Conservation (phyloP, 768 basidiomycete species). For the Macrolepiota albuminosa region DNA sequence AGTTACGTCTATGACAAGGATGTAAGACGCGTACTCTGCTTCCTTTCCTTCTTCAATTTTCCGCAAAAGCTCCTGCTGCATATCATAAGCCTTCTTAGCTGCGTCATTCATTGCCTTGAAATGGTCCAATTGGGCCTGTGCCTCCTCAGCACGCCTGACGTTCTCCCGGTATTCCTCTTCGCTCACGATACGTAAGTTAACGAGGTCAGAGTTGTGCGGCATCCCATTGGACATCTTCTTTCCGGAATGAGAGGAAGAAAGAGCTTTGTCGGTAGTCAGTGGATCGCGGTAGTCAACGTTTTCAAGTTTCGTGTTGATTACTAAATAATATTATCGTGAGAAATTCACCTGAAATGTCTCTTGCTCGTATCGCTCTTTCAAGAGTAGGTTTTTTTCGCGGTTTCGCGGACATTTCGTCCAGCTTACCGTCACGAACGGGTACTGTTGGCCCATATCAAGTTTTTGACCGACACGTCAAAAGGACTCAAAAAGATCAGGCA, state of each 20-base stretch:
- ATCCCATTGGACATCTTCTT: slow-evolving; percentile 15
- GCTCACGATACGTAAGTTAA: slow-evolving; percentile 12
- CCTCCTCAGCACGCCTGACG: slow-evolving; percentile 22
- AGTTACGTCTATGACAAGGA: neutral
- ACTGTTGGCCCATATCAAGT: slow-evolving; percentile 70
- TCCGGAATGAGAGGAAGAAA: neutral
- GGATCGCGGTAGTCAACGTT: neutral
- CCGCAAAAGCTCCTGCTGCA: slow-evolving; percentile 11
- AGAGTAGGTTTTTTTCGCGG: slow-evolving; percentile 25
- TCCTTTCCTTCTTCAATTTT: slow-evolving; percentile 15
- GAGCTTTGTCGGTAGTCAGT: neutral
- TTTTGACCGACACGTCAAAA: slow-evolving; percentile 82
- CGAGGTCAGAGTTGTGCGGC: slow-evolving; percentile 4
- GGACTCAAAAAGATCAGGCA: slow-evolving; percentile 71
- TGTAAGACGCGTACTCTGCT: slow-evolving; percentile 15
- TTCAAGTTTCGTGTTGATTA: neutral
- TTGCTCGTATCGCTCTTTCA: slow-evolving; percentile 15
- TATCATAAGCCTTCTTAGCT: slow-evolving; percentile 29
- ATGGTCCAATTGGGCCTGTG: slow-evolving; percentile 26
- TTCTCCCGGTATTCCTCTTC: slow-evolving; percentile 27
- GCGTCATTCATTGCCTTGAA: slow-evolving; percentile 34
- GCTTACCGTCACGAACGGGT: slow-evolving; percentile 35
- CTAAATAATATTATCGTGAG: slow-evolving; percentile 7
- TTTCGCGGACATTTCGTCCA: slow-evolving; percentile 46
- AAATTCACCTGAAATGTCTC: slow-evolving; percentile 18